Evolutionary conservation across 2,329 filamentous ascomycete genomes (phyloP).

Genomic region (Colletotrichum spaethianum): DNA sequence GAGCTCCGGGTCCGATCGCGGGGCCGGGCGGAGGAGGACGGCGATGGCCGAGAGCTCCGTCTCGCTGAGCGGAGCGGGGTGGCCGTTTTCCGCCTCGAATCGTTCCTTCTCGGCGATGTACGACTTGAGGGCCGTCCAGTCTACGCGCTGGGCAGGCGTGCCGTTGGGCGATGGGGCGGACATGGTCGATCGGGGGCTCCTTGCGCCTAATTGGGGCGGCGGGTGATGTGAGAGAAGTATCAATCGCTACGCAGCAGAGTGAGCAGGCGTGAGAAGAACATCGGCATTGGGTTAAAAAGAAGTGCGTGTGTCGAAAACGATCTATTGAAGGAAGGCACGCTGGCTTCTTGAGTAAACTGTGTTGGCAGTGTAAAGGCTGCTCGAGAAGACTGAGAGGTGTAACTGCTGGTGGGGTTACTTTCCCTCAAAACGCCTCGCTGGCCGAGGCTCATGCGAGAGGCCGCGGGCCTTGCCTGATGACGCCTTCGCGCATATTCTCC

Average conservation of each 20-base stretch:
- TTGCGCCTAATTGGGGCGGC: neutral
- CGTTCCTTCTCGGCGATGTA: slow-evolving; percentile 59
- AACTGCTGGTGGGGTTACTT: slow-evolving; percentile 4
- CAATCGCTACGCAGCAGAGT: neutral
- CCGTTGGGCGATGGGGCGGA: neutral
- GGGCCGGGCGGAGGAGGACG: slow-evolving; percentile 51
- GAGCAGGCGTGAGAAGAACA: neutral
- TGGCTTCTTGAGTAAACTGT: neutral
- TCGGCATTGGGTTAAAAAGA: too few species aligned
- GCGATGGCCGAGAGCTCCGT: slow-evolving; percentile 57
- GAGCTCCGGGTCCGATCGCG: slow-evolving; percentile 45
- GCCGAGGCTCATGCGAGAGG: slow-evolving; percentile 5
- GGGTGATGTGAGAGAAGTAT: neutral
- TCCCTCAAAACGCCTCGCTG: neutral
- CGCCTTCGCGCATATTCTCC: neutral
- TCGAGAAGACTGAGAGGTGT: neutral
- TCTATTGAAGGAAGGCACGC: too few species aligned
- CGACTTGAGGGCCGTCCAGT: slow-evolving; percentile 54
- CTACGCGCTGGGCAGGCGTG: slow-evolving; percentile 35
- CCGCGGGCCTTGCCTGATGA: neutral
- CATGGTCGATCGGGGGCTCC: neutral
- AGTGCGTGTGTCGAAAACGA: too few species aligned
- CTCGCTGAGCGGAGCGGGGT: slow-evolving; percentile 54
- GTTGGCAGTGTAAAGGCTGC: neutral
- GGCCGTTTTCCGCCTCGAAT: slow-evolving; percentile 48